These are phyloP conservation scores for Phallus indusiatus DNA, from an alignment of 768 basidiomycete species.

Conservation along the genomic window DNA sequence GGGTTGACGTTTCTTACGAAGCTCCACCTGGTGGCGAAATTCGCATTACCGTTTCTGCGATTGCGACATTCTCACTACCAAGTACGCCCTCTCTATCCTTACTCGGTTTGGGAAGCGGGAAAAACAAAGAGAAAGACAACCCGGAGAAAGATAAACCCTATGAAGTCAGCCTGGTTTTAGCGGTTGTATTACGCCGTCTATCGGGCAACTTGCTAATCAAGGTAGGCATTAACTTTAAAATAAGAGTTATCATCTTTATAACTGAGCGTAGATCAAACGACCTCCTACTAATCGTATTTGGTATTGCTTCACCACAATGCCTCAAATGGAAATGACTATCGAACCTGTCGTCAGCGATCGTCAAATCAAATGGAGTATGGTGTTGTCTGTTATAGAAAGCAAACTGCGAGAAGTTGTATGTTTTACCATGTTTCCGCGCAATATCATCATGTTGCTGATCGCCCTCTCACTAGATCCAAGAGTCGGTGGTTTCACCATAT, in stretches of 20 bases:
- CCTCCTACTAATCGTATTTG: constrained; percentile 93
- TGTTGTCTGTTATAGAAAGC: constrained; percentile 81
- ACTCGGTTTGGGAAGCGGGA: constrained; percentile 6
- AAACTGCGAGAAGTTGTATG: constrained; percentile 79
- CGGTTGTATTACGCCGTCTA: constrained; percentile 77
- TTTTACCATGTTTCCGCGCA: constrained; percentile 8
- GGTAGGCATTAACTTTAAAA: constrained; percentile 13
- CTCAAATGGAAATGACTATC: constrained; percentile 80
- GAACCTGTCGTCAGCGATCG: constrained; percentile 92
- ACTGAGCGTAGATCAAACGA: constrained; percentile 47
- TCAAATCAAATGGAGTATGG: constrained; percentile 91
- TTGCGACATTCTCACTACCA: constrained; percentile 68
- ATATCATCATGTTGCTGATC: not conserved
- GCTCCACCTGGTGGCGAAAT: constrained; percentile 48
- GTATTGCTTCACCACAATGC: constrained; percentile 90
- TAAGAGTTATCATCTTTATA: not conserved
- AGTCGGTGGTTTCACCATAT: constrained; percentile 91
- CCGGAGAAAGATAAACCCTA: constrained; percentile 83
- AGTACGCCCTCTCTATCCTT: not conserved
- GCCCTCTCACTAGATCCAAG: constrained; percentile 55
- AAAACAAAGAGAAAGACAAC: constrained; percentile 6
- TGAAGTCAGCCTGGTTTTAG: constrained; percentile 81
- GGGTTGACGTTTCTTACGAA: constrained; percentile 64
- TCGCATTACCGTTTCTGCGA: constrained; percentile 83
- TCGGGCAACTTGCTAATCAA: constrained; percentile 87